Base-by-base conservation (phyloP, 129 eudicot species). In the Ambrosia trifida region DNA sequence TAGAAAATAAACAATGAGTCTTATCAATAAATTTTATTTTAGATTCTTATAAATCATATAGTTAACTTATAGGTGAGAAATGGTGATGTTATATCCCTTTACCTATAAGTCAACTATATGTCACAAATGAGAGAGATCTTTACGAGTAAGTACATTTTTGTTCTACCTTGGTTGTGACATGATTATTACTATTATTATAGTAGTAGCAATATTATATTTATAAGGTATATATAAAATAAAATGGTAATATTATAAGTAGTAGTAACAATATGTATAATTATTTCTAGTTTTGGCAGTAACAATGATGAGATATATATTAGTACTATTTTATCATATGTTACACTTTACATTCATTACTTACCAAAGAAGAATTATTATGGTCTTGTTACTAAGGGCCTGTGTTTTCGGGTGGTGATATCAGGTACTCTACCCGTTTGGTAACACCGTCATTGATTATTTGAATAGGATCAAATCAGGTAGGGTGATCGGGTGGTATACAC, bases 71-170 rank as follows among this genome's bases (percentile, higher is more conserved):
- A 70, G 76, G 70, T 61, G 11, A 24, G 36, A 41, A 38, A 60
- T 9, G 38, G 31, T 38, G 50, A 10, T 53, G 51, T 4, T 13
- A 30, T 16, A 54, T 52, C 40, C n/a, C 56, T 51, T 49, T 3
- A 77, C 65, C 72, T 70, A 62, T 64, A 51, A 70, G 66, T 70
- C 35, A 61, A 77, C 60, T 76, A 20, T 69, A 62, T 70, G 81
- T 51, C 3, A 36, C 57, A 52, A 51, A 70, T 13, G 64, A 59
- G 64, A 70, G 62, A 62, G 45, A 53, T 69, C 19, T 52, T 69
- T n/a, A 69, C 69, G 35, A 59, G 53, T 11, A 38, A 61, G 16
- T 33, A 24, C 20, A 61, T 35, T 70, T 61, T 69, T 17, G 57
- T 69, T 19, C 41, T 13, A 59, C 0, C 36, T 31, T 13, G 12